phyloP scores from a whole-genome alignment of 495 filamentous ascomycete genomes.

The Pyronema domesticum region DNA sequence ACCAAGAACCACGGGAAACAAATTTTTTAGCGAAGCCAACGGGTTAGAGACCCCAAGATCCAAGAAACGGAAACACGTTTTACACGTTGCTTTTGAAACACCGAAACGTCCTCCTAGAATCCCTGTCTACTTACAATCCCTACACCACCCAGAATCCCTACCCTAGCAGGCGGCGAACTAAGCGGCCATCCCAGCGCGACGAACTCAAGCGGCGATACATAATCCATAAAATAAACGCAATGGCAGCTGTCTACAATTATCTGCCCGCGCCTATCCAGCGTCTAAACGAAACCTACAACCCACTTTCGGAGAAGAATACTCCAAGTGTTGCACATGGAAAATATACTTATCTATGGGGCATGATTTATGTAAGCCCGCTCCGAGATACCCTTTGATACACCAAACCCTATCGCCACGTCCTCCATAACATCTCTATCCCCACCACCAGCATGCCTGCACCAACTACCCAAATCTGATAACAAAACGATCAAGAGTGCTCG shows the following conservation, averaged over 20 bases:
- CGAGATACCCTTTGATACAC: too few species aligned
- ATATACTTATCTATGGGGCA: not conserved
- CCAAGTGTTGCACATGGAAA: not conserved
- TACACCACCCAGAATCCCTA: too few species aligned
- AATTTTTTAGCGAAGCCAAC: too few species aligned
- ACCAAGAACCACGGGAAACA: too few species aligned
- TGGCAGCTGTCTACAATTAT: not conserved
- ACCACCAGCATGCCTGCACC: too few species aligned
- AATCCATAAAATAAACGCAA: not conserved
- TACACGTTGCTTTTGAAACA: too few species aligned
- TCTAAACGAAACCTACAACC: constrained; percentile 7
- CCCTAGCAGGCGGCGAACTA: not conserved
- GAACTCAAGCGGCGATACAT: not conserved
- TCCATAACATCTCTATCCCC: not conserved
- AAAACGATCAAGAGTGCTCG: too few species aligned
- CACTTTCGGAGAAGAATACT: not conserved
- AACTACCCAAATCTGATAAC: not conserved
- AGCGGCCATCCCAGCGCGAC: not conserved
- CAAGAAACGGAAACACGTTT: too few species aligned
- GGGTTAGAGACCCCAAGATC: too few species aligned
- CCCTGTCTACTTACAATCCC: too few species aligned
- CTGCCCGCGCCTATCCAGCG: not conserved
- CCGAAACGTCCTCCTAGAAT: too few species aligned
- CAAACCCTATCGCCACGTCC: not conserved
- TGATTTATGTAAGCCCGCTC: not conserved